A percentile compares a stretch with the other conserved stretches of the same genome.
phyloP scores from a whole-genome alignment of 306 rosid genomes.

The Inga laurina region DNA sequence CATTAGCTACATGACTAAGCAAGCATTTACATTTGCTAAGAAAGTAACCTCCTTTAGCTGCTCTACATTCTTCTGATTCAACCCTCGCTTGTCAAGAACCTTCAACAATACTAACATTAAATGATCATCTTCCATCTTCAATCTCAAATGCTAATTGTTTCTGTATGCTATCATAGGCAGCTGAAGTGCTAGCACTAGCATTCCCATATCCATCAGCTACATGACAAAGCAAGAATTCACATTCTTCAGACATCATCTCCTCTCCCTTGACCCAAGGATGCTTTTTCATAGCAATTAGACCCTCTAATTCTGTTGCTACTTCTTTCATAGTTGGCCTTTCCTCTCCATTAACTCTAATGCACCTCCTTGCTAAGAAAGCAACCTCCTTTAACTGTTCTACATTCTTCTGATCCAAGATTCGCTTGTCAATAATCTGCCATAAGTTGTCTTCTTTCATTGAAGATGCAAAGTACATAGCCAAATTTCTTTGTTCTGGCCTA shows the following conservation, averaged over 20 bases:
- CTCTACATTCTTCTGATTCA: no score
- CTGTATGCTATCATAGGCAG: neutral
- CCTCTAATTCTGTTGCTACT: slow-evolving; percentile 43
- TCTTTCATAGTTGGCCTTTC: slow-evolving; percentile 48
- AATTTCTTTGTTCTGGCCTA: neutral
- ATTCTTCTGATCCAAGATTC: neutral
- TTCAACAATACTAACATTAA: no score
- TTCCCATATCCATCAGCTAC: neutral
- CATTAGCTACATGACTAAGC: no score
- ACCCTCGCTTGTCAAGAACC: no score
- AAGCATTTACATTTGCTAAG: no score
- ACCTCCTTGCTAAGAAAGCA: slow-evolving; percentile 33
- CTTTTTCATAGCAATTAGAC: slow-evolving; percentile 22
- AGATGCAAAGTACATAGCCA: slow-evolving; percentile 11
- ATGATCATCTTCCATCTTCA: no score
- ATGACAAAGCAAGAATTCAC: neutral
- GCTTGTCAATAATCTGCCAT: neutral
- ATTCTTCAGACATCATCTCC: neutral
- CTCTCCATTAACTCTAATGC: slow-evolving; percentile 38
- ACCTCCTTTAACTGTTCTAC: slow-evolving; percentile 36
- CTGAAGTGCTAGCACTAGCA: neutral
- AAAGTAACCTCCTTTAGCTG: no score
- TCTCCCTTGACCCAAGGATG: neutral
- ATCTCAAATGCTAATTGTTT: neutral
- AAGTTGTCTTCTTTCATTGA: neutral